Percentiles rank a stretch among this genome's conserved stretches.
phyloP scores from a whole-genome alignment of 257 asterid genomes.

The Ophiorrhiza pumila region DNA sequence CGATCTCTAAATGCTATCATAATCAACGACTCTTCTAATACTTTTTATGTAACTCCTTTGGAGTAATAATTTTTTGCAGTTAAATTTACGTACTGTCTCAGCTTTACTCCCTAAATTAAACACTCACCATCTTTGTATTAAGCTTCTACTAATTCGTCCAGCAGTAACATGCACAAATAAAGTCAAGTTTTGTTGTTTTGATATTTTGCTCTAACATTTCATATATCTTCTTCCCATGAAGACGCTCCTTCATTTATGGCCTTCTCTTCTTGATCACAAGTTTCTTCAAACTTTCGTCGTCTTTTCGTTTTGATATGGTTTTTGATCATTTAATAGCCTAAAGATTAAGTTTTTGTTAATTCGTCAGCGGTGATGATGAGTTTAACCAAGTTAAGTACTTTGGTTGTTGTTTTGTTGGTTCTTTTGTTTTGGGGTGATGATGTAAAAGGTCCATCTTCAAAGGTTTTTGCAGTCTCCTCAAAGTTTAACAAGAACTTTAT shows the following conservation, averaged over 20 bases:
- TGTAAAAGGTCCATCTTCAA: background rate
- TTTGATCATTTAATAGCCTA: no score
- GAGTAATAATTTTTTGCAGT: no score
- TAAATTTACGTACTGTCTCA: no score
- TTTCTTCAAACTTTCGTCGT: background rate
- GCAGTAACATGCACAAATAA: background rate
- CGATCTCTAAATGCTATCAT: no score
- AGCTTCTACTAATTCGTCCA: conserved; percentile 11
- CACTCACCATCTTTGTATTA: conserved; percentile 21
- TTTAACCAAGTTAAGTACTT: background rate
- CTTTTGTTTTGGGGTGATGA: background rate
- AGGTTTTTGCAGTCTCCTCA: background rate
- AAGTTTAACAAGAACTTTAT: conserved; percentile 24
- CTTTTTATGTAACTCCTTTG: no score
- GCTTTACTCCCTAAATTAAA: background rate
- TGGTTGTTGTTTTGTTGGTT: background rate
- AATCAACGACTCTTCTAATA: no score
- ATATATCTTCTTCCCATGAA: conserved; percentile 8
- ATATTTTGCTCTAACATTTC: background rate
- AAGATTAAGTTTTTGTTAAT: no score
- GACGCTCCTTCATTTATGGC: conserved; percentile 21
- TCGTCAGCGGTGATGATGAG: background rate
- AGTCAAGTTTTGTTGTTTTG: background rate
- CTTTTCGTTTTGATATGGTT: background rate
- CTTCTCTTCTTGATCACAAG: conserved; percentile 2